Base-by-base conservation (phyloP, 495 filamentous ascomycete species). In the Ramalina peruviana region DNA sequence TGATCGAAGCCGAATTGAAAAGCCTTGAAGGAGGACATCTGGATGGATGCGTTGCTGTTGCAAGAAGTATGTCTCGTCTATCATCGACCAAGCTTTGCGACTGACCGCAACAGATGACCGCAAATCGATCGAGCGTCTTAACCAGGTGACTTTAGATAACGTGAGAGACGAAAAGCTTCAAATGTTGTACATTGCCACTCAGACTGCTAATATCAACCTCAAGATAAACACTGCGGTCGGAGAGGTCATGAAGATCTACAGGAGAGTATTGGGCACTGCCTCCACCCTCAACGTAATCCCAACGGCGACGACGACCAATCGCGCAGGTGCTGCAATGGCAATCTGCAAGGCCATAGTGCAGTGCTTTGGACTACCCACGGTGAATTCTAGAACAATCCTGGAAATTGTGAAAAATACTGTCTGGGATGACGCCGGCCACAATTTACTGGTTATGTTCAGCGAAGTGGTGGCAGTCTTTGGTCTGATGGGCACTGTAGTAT, bases 221-320 rank as follows among this genome's bases (percentile, higher is more conserved):
- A 62, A 62, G 41, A 50, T 62, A 36, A 57, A 62, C 19, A 20
- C 57, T 38, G 59, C 59, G 13, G 25, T 62, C 12, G 38, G 40
- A 26, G 54, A 62, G 30, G 41, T 52, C 6, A 55, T 57, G 44
- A 47, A 53, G 17, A 49, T 53, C 1, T 62, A 60, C 52, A 59
- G 54, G 33, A 37, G 38, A 10, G 41, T 49, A 26, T 26, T 62
- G 20, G 45, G 54, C 3, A 50, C 43, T 25, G 51, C 57, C 9
- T 41, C 50, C 51, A n/a, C 16, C 37, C 9, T 49, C 17, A 15
- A 6, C 40, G 4, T 10, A 17, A 23, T 41, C 15, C 40, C 40
- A 19, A 23, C 17, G 17, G 36, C 26, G 36, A 33, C 16, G 9
- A 17, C 6, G n/a, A 49, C 46, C 17, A 40, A 40, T 16, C 46